Conservation (phyloP, 1,284 basidiomycete species). For the Malassezia arunalokei region DNA sequence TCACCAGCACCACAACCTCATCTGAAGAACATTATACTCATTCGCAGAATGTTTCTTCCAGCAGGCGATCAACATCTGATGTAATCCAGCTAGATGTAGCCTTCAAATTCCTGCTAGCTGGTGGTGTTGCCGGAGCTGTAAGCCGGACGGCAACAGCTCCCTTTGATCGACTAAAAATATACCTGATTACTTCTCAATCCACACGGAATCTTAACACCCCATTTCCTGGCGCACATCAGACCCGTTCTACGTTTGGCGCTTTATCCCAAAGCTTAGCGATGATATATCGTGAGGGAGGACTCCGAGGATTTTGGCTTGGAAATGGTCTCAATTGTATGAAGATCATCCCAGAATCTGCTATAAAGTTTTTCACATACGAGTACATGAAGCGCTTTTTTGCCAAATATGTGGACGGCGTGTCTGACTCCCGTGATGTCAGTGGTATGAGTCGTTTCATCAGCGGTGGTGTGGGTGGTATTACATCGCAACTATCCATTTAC, state of each 20-base stretch:
- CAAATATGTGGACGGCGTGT: slow-evolving; percentile 75
- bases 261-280: slow-evolving; percentile 61
- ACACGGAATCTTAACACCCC: slow-evolving; percentile 15
- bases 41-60: not conserved
- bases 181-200: slow-evolving; percentile 67
- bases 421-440: slow-evolving; percentile 78
- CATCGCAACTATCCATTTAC: slow-evolving; percentile 63
- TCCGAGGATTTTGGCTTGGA: slow-evolving; percentile 80
- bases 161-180: slow-evolving; percentile 92
- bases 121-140: slow-evolving; percentile 89
- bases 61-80: slow-evolving; percentile 47
- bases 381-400: slow-evolving; percentile 91
- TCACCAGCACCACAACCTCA: not conserved
- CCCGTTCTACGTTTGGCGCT: slow-evolving; percentile 48
- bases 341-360: slow-evolving; percentile 92
- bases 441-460: slow-evolving; percentile 83
- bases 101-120: slow-evolving; percentile 78
- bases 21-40: not conserved
- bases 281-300: slow-evolving; percentile 63
- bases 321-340: slow-evolving; percentile 63
- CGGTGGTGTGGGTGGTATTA: slow-evolving; percentile 87
- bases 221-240: not conserved
- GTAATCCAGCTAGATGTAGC: slow-evolving; percentile 63
- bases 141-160: slow-evolving; percentile 93
- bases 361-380: slow-evolving; percentile 95